Evolutionary conservation across 2,329 filamentous ascomycete genomes (phyloP).

Genomic region (Alternaria metachromatica): DNA sequence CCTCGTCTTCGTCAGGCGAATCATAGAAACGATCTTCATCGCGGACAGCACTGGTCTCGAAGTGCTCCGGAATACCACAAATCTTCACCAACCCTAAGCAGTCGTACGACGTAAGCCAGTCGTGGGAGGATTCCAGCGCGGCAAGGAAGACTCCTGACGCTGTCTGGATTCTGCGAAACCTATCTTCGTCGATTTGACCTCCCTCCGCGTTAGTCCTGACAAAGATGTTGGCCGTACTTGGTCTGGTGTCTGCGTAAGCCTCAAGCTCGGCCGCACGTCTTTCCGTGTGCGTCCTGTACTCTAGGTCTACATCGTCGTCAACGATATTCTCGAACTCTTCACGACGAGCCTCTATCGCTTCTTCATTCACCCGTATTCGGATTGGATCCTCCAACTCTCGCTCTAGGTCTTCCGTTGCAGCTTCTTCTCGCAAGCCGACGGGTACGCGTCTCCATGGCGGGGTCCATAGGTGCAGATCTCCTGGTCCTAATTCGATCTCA

Average conservation of each 20-base stretch:
- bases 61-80: not conserved
- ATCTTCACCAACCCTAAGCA: not conserved
- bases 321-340: not conserved
- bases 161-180: not conserved
- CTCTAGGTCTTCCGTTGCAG: no score
- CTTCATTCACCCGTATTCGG: not conserved
- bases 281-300: not conserved
- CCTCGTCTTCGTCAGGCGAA: not conserved
- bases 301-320: not conserved
- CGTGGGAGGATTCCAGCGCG: constrained; percentile 7
- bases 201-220: not conserved
- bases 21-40: not conserved
- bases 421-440: not conserved
- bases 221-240: not conserved
- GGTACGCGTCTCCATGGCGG: not conserved
- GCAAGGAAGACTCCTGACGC: constrained; percentile 9
- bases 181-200: not conserved
- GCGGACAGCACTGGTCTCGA: not conserved
- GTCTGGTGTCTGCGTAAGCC: not conserved
- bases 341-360: not conserved
- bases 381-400: not conserved
- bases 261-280: not conserved
- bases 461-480: no score
- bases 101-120: constrained; percentile 22
- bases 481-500: no score